These are phyloP conservation scores for Pyrenochaeta sp. DNA, from an alignment of 2,329 filamentous ascomycete genomes.

Conservation along the genomic window DNA sequence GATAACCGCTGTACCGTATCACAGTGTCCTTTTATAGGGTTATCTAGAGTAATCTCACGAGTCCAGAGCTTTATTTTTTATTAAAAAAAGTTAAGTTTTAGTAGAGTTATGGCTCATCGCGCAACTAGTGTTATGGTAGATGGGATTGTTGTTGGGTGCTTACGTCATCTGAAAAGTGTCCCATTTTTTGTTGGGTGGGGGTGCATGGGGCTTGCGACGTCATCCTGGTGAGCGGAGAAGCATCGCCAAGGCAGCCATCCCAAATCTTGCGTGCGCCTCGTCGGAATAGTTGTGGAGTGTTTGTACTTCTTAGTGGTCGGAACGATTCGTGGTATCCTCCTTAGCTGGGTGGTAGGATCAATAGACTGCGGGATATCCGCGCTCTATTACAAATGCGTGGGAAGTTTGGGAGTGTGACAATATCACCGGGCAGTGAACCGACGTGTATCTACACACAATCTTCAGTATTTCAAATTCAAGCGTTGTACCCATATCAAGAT, in stretches of 20 bases:
- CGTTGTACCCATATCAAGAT: not conserved
- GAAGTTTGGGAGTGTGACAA: not conserved
- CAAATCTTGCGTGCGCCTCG: slow-evolving; percentile 23
- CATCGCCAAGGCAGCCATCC: slow-evolving; percentile 31
- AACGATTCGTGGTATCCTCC: slow-evolving; percentile 3
- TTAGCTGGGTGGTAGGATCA: not conserved
- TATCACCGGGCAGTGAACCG: not conserved
- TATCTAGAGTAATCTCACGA: too few relatives aligned
- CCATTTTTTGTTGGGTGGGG: too few relatives aligned
- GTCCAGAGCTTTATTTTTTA: too few relatives aligned
- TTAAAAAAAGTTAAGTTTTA: too few relatives aligned
- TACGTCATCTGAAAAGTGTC: too few relatives aligned
- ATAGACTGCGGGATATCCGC: not conserved
- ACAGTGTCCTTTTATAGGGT: too few relatives aligned
- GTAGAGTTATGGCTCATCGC: too few relatives aligned
- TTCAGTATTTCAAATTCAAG: not conserved
- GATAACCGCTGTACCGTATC: too few relatives aligned
- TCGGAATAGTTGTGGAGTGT: slow-evolving; percentile 18
- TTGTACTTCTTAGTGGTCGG: slow-evolving; percentile 6
- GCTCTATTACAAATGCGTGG: not conserved
- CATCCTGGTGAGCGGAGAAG: slow-evolving; percentile 21
- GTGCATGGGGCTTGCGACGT: slow-evolving; percentile 24
- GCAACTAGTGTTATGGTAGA: too few relatives aligned
- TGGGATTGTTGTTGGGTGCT: too few relatives aligned
- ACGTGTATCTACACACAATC: not conserved